phyloP scores from a whole-genome alignment of 495 filamentous ascomycete species.

The Aspergillus ostianus region DNA sequence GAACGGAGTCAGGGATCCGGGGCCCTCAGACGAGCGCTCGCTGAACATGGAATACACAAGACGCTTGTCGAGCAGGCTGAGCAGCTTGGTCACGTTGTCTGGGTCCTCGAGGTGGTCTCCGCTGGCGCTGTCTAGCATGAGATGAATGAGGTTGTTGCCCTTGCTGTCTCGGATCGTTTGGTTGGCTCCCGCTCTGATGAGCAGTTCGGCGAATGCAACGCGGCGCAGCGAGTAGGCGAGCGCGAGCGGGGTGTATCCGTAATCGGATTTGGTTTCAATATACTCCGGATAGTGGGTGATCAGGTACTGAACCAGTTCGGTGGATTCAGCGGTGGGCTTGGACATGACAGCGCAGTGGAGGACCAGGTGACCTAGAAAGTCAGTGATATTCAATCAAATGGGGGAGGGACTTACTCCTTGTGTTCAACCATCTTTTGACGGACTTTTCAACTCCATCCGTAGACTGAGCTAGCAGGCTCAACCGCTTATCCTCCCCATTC shows the following conservation, averaged over 20 bases:
- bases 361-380: conserved; percentile 52
- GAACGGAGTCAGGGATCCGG: conserved; percentile 51
- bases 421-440: conserved; percentile 58
- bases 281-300: conserved; percentile 54
- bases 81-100: conserved; percentile 37
- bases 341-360: conserved; percentile 65
- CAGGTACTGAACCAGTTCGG: conserved; percentile 60
- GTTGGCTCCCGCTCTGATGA: conserved; percentile 64
- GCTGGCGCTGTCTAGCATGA: conserved; percentile 34
- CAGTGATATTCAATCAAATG: not conserved
- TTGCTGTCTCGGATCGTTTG: conserved; percentile 52
- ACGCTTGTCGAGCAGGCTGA: conserved; percentile 52
- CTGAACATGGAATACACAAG: conserved; percentile 43
- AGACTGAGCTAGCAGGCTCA: conserved; percentile 53
- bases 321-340: conserved; percentile 34
- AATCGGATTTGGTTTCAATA: conserved; percentile 53
- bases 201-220: conserved; percentile 50
- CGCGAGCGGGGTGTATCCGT: conserved; percentile 60
- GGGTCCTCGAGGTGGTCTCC: conserved; percentile 11
- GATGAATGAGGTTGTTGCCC: conserved; percentile 61
- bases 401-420: conserved; percentile 40
- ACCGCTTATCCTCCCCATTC: conserved; percentile 51
- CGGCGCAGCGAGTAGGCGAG: conserved; percentile 54
- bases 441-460: conserved; percentile 58
- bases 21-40: conserved; percentile 40